A percentile compares a stretch with the other conserved stretches of the same genome.
Conservation (phyloP, 2,329 filamentous ascomycete genomes). For the Delphinella strobiligena region DNA sequence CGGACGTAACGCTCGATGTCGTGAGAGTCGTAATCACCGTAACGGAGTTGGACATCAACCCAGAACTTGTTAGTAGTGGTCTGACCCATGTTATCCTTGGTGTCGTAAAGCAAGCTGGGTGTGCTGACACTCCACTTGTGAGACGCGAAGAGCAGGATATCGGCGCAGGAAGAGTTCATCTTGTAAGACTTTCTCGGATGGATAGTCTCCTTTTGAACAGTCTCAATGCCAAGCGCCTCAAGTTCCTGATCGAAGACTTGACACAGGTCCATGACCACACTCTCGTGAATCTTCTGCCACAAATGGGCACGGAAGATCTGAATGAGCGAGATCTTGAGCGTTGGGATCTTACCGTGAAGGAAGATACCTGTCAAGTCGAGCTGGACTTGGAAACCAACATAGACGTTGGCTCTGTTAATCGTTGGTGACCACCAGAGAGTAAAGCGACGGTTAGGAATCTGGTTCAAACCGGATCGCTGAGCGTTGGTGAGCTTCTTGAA, state of each 20-base stretch:
- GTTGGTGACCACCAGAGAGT: conserved; percentile 84
- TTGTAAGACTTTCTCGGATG: conserved; percentile 99
- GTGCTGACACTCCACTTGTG: conserved; percentile 98
- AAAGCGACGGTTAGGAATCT: conserved; percentile 97
- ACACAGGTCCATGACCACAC: conserved; percentile 95
- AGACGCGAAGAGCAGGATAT: conserved; percentile 90
- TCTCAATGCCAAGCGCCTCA: conserved; percentile 90
- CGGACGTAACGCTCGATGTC: conserved; percentile 96
- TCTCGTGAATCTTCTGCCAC: conserved; percentile 99
- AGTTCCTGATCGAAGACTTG: conserved; percentile 97
- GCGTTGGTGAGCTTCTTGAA: conserved; percentile 99
- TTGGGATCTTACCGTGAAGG: conserved; percentile 97
- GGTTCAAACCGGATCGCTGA: conserved; percentile 89
- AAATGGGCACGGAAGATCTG: conserved; percentile 99
- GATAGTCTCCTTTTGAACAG: conserved; percentile 97
- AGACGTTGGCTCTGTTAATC: conserved; percentile 92
- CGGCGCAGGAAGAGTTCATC: conserved; percentile 99
- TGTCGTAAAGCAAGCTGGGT: conserved; percentile 87
- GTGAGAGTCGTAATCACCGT: conserved; percentile 97
- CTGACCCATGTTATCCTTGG: conserved; percentile 86
- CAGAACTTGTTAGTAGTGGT: conserved; percentile 99
- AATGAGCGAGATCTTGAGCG: conserved; percentile 92
- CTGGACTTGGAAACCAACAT: conserved; percentile 98
- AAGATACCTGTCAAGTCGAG: conserved; percentile 97
- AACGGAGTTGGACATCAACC: conserved; percentile 91